Evolutionary conservation across 164 flowering plant species (phyloP), one percentile per base, ranked within the genome.

Genomic region (Vitis rupestris): DNA sequence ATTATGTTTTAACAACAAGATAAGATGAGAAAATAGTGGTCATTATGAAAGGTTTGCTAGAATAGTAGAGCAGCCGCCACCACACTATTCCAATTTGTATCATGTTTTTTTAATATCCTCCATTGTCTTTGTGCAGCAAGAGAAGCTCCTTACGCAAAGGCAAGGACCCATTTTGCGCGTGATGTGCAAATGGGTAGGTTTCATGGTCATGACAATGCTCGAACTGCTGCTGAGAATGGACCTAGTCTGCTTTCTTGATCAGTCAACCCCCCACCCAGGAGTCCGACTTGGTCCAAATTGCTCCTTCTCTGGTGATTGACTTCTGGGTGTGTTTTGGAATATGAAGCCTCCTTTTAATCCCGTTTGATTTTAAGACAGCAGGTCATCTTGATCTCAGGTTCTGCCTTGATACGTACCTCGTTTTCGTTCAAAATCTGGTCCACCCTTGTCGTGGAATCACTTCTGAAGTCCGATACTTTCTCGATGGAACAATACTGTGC

Each of bases 111-210:
- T 3, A 37, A 37, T 37, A 2, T 37, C 7, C 44, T 37, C 44
- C 44, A 37, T 37, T 37, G 44, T 37, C 44, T 37, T 70, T 70
- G 3, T 76, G 23, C 93, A 93, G 99, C 97, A 64, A 88, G 98
- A 78, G 95, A 87, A n/a, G 98, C 99, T 71, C 98, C 97, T 6
- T 93, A 96, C 70, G 99, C 99, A 55, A 96, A 96, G 74, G 88
- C 92, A 48, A 86, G 97, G 74, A 96, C 97, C 19, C 91, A 96
- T 50, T 87, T 82, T 68, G 74, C 84, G 8, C 92, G 92, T n/a
- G 97, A 93, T 44, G 88, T 93, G 54, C 99, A 96, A 76, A 82
- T 93, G 95, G 57, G 84, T 12, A 82, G 89, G 75, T 87, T 86
- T 54, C 76, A 83, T 44, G 70, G 74, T 68, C 79, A 83, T 13